Base-by-base conservation (phyloP, 768 basidiomycete genomes). In the Lentinus brumalis region DNA sequence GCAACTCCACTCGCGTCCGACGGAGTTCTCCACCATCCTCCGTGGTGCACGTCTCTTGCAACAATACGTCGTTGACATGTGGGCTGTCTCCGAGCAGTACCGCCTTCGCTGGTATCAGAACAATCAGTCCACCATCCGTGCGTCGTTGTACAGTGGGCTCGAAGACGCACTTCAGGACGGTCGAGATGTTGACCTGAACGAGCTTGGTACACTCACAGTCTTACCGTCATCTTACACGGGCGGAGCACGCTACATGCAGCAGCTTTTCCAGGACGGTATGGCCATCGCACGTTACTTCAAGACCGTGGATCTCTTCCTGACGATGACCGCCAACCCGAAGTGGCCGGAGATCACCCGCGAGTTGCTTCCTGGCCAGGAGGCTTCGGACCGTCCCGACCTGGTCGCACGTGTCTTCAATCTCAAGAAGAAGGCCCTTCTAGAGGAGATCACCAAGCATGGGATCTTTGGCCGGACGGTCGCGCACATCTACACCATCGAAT, bases 401-500 rank as follows among this genome's bases (percentile, higher is more conserved):
- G 75, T 83, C 0, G 69, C 75, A 1, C 64, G 75, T 0, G 78
- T 86, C 1, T 85, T 87, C 62, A 44, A 77, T 14, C 41, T 70
- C 49, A 83, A 84, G 67, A 75, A 74, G 41, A 61, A 75, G 10
- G 75, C 70, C 5, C 29, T 71, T 10, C 35, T 71, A 0, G 39
- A 76, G 2, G 70, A 73, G 26, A 75, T 86, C 45, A 26, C 40
- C 8, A 69, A 71, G 12, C 29, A 75, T 44, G 75, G 76, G 8
- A 69, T 80, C 45, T 77, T 83, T 71, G 84, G 83, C 0, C 9
- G 59, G 1, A 59, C 70, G 6, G 76, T 76, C 38, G 84, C 79
- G 4, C 69, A 75, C 57, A 77, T 86, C 0, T 82, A 83, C 57
- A 78, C 77, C 10, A 83, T 84, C 53, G 81, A 87, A 61, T 86